Evolutionary conservation across 495 filamentous ascomycete genomes (phyloP).

Genomic region (Podospora fimiseda): DNA sequence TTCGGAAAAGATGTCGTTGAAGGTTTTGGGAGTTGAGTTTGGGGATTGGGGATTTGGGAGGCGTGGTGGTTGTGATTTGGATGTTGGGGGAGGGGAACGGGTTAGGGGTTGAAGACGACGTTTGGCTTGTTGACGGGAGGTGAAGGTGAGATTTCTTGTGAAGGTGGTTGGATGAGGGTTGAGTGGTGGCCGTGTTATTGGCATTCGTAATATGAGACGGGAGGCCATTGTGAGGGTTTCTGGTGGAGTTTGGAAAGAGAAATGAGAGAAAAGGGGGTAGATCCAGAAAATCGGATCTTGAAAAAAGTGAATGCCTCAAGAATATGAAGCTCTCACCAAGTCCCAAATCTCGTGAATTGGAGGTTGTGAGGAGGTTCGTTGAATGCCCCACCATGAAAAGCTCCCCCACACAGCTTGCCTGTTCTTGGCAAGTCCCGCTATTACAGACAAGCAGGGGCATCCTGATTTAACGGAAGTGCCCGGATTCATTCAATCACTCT

Average conservation of each 20-base stretch:
- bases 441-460: constrained; percentile 2
- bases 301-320: too few relatives aligned
- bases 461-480: constrained; percentile 4
- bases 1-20: constrained; percentile 15
- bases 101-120: too few relatives aligned
- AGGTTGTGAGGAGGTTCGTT: background rate
- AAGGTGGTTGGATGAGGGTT: background rate
- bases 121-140: background rate
- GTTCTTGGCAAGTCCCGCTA: background rate
- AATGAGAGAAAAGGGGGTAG: background rate
- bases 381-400: background rate
- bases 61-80: background rate
- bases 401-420: background rate
- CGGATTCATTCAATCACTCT: background rate
- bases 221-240: constrained; percentile 8
- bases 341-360: too few relatives aligned
- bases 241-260: background rate
- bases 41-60: background rate
- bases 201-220: constrained; percentile 5
- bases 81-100: background rate
- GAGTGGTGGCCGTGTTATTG: background rate
- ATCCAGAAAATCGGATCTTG: too few relatives aligned
- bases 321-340: too few relatives aligned
- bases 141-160: background rate
- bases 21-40: constrained; percentile 1